A percentile compares a stretch with the other conserved stretches of the same genome.
phyloP scores from a whole-genome alignment of 192 early-diverging fungal species.

The Entophlyctis luteolus region DNA sequence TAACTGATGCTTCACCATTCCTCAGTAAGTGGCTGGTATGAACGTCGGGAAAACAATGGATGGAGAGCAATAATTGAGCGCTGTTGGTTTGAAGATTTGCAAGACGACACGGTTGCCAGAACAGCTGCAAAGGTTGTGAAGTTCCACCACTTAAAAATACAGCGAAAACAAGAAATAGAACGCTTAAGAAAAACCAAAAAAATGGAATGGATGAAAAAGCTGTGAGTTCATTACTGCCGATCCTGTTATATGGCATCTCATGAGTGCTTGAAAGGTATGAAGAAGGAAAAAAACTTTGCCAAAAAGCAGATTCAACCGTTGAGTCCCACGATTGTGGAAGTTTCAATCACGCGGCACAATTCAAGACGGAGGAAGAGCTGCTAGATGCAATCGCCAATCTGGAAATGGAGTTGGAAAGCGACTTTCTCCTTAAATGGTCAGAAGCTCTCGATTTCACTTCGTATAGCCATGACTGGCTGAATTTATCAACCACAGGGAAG shows the following conservation, averaged over 20 bases:
- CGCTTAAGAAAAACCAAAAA: constrained; percentile 37
- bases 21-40: constrained; percentile 51
- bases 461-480: constrained; percentile 46
- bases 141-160: constrained; percentile 48
- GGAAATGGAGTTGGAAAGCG: constrained; percentile 41
- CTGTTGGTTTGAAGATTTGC: constrained; percentile 12
- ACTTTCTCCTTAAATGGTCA: constrained; percentile 46
- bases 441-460: constrained; percentile 48
- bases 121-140: constrained; percentile 23
- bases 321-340: too few species aligned
- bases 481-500: constrained; percentile 39
- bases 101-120: constrained; percentile 5
- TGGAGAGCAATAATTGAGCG: constrained; percentile 57
- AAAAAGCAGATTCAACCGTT: not conserved
- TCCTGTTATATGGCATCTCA: not conserved
- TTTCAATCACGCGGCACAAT: not conserved
- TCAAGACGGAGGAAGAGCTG: constrained; percentile 17
- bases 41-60: constrained; percentile 55
- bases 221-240: constrained; percentile 31
- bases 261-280: constrained; percentile 22
- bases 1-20: too few species aligned
- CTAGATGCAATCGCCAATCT: constrained; percentile 30
- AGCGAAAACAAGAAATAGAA: constrained; percentile 43
- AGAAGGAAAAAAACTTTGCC: constrained; percentile 14
- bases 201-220: constrained; percentile 50